Percentiles rank a stretch among this genome's conserved stretches.
These are phyloP conservation scores for Brachypodium distachyon DNA, from an alignment of 202 grass and related monocot genomes.

Conservation along the genomic window DNA sequence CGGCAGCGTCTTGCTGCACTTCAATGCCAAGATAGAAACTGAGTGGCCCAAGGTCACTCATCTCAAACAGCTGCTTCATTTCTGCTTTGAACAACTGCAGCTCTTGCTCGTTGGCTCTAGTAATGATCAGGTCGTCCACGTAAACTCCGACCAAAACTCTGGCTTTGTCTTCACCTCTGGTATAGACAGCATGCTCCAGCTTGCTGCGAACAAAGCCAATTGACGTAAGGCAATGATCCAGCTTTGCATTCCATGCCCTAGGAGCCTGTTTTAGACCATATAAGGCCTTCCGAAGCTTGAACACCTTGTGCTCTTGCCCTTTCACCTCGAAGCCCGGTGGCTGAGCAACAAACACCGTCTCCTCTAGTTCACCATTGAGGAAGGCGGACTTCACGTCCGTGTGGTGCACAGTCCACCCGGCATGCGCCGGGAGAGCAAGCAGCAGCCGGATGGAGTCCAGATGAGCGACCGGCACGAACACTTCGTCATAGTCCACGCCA, in stretches of 20 bases:
- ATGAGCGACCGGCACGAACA: not conserved
- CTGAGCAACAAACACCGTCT: no score
- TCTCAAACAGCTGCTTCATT: not conserved
- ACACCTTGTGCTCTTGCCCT: not conserved
- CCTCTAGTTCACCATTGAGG: not conserved
- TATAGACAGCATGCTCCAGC: not conserved
- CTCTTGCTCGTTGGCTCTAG: not conserved
- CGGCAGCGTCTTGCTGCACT: not conserved
- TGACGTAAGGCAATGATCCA: not conserved
- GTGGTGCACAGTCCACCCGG: not conserved
- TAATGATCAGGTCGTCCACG: conserved; percentile 11
- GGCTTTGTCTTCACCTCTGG: not conserved
- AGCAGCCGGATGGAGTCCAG: not conserved
- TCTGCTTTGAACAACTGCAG: not conserved
- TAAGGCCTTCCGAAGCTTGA: not conserved
- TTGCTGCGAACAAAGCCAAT: not conserved
- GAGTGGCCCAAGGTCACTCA: not conserved
- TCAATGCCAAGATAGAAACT: not conserved
- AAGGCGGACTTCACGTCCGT: not conserved
- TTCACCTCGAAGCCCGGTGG: not conserved
- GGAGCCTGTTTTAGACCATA: not conserved
- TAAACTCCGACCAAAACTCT: not conserved
- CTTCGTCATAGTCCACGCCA: not conserved
- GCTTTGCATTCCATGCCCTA: not conserved
- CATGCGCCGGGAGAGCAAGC: not conserved